Conservation (phyloP, 2,329 filamentous ascomycete genomes). For the Madurella fahalii region DNA sequence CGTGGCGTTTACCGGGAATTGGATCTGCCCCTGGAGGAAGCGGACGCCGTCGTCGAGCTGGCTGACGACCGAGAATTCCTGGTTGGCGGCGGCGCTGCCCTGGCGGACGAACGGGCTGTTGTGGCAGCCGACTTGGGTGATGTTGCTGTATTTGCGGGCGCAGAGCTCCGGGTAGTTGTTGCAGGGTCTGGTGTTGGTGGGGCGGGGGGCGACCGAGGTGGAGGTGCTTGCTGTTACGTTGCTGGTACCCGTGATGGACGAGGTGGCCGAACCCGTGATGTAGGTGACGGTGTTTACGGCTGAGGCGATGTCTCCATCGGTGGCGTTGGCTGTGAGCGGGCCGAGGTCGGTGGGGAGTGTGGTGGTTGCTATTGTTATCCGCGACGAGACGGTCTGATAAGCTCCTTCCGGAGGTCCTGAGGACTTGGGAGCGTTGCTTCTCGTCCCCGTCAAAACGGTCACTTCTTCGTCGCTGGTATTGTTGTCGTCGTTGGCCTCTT, state of each 20-base stretch:
- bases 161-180: constrained; percentile 78
- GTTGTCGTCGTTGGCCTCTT: constrained; percentile 19
- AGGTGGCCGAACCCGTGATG: constrained; percentile 30
- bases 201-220: constrained; percentile 36
- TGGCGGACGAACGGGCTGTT: constrained; percentile 73
- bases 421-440: constrained; percentile 27
- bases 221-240: constrained; percentile 43
- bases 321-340: constrained; percentile 30
- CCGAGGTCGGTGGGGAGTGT: constrained; percentile 22
- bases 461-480: no score
- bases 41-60: constrained; percentile 77
- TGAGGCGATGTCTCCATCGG: constrained; percentile 16
- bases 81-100: constrained; percentile 73
- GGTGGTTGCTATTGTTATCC: constrained; percentile 39
- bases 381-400: constrained; percentile 43
- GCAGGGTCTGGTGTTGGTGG: constrained; percentile 72
- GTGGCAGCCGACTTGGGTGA: constrained; percentile 73
- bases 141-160: constrained; percentile 71
- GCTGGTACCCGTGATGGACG: constrained; percentile 34
- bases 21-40: constrained; percentile 60
- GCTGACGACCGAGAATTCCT: constrained; percentile 60
- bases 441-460: constrained; percentile 36
- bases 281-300: constrained; percentile 8
- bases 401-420: constrained; percentile 37
- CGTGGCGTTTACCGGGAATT: constrained; percentile 48